Evolutionary conservation across 345 rosid genomes (phyloP).

Genomic region (Erucastrum elatum): DNA sequence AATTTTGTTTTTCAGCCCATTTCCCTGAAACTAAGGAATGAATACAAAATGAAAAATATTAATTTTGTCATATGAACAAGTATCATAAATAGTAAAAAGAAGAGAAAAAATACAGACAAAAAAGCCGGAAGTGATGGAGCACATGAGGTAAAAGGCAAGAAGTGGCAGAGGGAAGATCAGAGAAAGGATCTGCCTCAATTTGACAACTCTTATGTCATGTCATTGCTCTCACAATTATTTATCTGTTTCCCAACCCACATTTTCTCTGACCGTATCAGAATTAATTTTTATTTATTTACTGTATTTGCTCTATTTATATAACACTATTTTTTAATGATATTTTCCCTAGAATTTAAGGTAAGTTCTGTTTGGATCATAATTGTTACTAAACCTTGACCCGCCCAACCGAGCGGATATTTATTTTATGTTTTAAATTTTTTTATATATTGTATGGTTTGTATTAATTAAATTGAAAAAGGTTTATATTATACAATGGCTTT

Average conservation of each 20-base stretch:
- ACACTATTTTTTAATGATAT: background rate
- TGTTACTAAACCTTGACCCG: too few species aligned
- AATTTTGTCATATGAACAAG: background rate
- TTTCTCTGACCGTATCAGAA: slow-evolving; percentile 19
- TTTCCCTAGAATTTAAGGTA: background rate
- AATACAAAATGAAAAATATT: background rate
- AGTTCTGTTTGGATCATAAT: background rate
- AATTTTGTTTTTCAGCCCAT: background rate
- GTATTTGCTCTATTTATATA: slow-evolving; percentile 9
- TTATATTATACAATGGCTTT: too few species aligned
- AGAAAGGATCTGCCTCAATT: slow-evolving; percentile 41
- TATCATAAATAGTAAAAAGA: background rate
- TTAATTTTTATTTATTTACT: slow-evolving; percentile 23
- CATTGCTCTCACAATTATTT: slow-evolving; percentile 12
- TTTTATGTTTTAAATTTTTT: too few species aligned
- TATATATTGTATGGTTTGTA: too few species aligned
- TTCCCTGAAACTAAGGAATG: slow-evolving; percentile 16
- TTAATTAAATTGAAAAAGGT: too few species aligned
- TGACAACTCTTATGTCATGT: slow-evolving; percentile 44
- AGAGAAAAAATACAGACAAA: background rate
- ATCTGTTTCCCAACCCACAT: background rate
- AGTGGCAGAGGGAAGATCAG: slow-evolving; percentile 39
- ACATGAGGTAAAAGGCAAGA: slow-evolving; percentile 40
- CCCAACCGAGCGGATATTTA: too few species aligned
- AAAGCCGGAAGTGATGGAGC: slow-evolving; percentile 25